Evolutionary conservation across 192 early-diverging fungal species (phyloP).

Genomic region (Linnemannia elongata): DNA sequence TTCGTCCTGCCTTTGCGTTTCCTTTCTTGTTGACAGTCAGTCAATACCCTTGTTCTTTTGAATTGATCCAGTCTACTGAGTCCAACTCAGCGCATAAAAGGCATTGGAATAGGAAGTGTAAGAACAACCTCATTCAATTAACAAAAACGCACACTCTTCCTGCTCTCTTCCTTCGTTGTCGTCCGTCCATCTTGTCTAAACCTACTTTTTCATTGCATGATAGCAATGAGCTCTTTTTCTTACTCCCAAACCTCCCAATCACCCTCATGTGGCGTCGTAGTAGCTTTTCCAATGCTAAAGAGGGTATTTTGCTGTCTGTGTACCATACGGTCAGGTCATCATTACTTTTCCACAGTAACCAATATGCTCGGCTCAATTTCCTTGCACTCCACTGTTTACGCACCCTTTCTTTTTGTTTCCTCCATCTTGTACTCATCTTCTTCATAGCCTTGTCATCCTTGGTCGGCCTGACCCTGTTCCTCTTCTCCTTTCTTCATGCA

Average conservation of each 20-base stretch:
- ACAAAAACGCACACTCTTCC: not conserved
- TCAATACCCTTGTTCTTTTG: not conserved
- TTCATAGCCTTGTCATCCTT: not conserved
- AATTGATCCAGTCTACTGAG: not conserved
- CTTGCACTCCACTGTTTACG: not conserved
- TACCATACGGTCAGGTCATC: not conserved
- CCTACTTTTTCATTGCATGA: not conserved
- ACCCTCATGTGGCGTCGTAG: not conserved
- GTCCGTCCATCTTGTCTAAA: too few relatives aligned
- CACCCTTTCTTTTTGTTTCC: not conserved
- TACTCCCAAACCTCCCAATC: not conserved
- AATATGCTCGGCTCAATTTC: not conserved
- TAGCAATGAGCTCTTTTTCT: not conserved
- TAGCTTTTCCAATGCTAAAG: not conserved
- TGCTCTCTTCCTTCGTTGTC: not conserved
- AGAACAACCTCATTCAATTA: conserved; percentile 10
- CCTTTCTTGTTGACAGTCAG: not conserved
- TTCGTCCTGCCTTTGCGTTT: too few relatives aligned
- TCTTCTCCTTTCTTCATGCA: not conserved
- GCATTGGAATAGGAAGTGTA: not conserved
- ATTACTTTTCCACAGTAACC: not conserved
- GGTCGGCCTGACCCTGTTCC: not conserved
- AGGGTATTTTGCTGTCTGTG: not conserved
- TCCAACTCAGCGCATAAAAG: not conserved
- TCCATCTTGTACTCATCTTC: not conserved